A percentile compares a stretch with the other conserved stretches of the same genome.
Conservation (phyloP, 345 rosid species). For the Psidium guajava region DNA sequence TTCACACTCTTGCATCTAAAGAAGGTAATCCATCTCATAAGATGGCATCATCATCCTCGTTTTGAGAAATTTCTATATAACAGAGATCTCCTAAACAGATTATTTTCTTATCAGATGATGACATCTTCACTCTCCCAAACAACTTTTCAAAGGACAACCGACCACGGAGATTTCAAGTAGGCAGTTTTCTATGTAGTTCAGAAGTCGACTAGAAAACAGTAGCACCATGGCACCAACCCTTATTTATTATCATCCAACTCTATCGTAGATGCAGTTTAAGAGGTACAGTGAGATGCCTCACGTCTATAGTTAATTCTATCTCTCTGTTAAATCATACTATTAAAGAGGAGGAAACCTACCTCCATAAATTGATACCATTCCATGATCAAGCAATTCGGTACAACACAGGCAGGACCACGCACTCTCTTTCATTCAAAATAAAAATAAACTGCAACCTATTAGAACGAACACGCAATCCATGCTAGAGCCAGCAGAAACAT, state of each 20-base stretch:
- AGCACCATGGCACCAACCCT: background rate
- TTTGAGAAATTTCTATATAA: background rate
- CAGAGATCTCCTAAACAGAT: background rate
- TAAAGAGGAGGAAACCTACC: background rate
- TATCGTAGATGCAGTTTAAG: background rate
- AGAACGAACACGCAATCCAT: background rate
- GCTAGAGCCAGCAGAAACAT: accelerated
- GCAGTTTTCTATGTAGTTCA: background rate
- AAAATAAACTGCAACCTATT: background rate
- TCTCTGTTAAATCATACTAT: background rate
- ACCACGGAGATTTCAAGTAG: background rate
- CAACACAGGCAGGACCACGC: background rate
- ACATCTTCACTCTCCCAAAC: background rate
- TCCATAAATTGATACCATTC: background rate
- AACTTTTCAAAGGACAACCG: background rate
- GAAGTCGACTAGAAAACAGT: background rate
- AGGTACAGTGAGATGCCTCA: background rate
- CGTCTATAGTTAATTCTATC: background rate
- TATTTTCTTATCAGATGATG: background rate
- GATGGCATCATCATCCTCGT: background rate
- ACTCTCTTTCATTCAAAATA: background rate
- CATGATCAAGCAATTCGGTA: background rate
- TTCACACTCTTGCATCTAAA: background rate
- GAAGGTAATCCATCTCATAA: background rate
- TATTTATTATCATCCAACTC: background rate